These are phyloP conservation scores for Thielaviopsis ethacetica DNA, from an alignment of 2,329 filamentous ascomycete species.

Conservation along the genomic window DNA sequence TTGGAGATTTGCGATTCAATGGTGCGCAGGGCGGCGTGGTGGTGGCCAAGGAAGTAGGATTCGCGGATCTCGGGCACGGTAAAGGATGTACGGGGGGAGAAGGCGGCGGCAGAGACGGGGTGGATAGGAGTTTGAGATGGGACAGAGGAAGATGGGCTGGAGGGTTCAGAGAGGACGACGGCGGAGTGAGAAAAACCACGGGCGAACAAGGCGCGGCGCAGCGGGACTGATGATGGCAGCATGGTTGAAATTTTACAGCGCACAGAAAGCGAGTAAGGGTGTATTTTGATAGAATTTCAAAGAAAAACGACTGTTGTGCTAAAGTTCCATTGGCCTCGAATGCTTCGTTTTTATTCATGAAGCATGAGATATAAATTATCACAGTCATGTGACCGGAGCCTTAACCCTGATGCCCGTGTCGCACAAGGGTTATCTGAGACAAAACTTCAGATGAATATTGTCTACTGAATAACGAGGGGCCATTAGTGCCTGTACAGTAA, in stretches of 20 bases:
- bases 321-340: not conserved
- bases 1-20: constrained; percentile 69
- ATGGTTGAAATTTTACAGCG: not conserved
- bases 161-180: not conserved
- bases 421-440: no score
- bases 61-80: constrained; percentile 58
- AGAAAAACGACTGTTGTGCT: not conserved
- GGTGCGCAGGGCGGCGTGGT: constrained; percentile 61
- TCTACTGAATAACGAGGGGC: no score
- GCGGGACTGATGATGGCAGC: not conserved
- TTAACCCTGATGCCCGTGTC: not conserved
- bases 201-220: no score
- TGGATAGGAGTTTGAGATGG: not conserved
- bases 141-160: not conserved
- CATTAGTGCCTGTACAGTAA: no score
- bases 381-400: not conserved
- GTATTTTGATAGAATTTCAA: not conserved
- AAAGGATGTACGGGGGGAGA: constrained; percentile 61
- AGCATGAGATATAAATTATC: not conserved
- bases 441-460: no score
- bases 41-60: constrained; percentile 91
- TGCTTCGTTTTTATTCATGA: not conserved
- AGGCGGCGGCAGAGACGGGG: constrained; percentile 23
- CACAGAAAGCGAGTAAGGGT: not conserved
- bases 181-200: not conserved